These are phyloP conservation scores for Rutstroemia sp. DNA, from an alignment of 2,329 filamentous ascomycete genomes.

Conservation along the genomic window DNA sequence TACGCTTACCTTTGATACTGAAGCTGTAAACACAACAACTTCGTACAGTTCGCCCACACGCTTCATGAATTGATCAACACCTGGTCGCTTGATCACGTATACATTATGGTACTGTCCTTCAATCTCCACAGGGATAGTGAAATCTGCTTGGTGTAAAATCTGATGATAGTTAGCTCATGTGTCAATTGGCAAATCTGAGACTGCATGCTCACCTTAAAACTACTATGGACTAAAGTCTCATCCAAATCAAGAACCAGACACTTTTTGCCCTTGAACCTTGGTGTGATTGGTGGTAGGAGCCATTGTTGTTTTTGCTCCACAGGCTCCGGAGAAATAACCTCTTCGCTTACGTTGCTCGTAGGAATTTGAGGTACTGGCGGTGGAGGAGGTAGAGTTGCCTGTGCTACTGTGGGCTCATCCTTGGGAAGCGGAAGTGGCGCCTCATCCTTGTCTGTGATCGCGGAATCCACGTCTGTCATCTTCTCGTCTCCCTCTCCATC, in stretches of 20 bases:
- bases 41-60: slow-evolving; percentile 95
- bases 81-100: slow-evolving; percentile 98
- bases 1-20: slow-evolving; percentile 78
- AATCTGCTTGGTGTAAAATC: slow-evolving; percentile 97
- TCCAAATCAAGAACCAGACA: slow-evolving; percentile 93
- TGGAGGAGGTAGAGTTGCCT: slow-evolving; percentile 15
- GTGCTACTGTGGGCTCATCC: slow-evolving; percentile 17
- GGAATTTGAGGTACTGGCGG: slow-evolving; percentile 25
- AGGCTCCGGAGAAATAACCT: slow-evolving; percentile 16
- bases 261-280: slow-evolving; percentile 79
- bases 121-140: slow-evolving; percentile 97
- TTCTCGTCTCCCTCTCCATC: slow-evolving; percentile 22
- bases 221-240: slow-evolving; percentile 95
- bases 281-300: slow-evolving; percentile 73
- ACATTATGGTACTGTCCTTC: slow-evolving; percentile 99
- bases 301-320: slow-evolving; percentile 29
- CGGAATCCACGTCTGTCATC: slow-evolving; percentile 21
- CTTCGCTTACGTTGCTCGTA: slow-evolving; percentile 16
- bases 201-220: slow-evolving; percentile 71
- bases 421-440: slow-evolving; percentile 16
- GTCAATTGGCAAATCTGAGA: slow-evolving; percentile 3
- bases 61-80: slow-evolving; percentile 98
- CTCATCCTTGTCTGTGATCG: slow-evolving; percentile 20
- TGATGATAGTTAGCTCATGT: slow-evolving; percentile 32
- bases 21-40: slow-evolving; percentile 97